Evolutionary conservation across 148 eudicot species (phyloP).

Genomic region (Selenicereus undatus): DNA sequence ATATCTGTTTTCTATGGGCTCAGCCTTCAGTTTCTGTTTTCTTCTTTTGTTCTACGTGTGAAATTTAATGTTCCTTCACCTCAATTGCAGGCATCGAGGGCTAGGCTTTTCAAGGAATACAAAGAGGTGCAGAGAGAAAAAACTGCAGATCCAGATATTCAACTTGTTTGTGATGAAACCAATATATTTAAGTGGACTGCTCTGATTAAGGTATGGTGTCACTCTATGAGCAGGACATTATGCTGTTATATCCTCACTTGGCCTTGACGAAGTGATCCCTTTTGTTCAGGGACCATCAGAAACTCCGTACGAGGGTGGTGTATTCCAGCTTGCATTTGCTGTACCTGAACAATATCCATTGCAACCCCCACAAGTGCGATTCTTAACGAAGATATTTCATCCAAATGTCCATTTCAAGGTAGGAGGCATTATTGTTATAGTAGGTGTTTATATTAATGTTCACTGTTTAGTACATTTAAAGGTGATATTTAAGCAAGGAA

Average conservation of each 20-base stretch:
- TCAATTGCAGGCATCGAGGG: constrained; percentile 69
- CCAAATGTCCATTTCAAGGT: constrained; percentile 99
- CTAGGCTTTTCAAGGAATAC: constrained; percentile 95
- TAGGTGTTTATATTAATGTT: neutral
- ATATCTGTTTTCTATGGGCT: neutral
- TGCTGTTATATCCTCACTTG: neutral
- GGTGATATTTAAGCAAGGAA: neutral
- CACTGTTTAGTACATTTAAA: neutral
- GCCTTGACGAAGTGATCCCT: neutral
- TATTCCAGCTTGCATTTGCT: constrained; percentile 97
- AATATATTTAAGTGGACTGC: constrained; percentile 74
- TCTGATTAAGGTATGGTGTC: constrained; percentile 42
- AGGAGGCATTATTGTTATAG: neutral
- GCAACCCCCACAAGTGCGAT: constrained; percentile 99
- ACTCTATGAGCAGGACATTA: neutral
- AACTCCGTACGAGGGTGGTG: constrained; percentile 93
- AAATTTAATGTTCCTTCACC: neutral
- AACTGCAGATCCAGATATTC: constrained; percentile 93
- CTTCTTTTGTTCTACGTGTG: neutral
- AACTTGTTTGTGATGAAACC: constrained; percentile 55
- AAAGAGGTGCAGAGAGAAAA: constrained; percentile 90
- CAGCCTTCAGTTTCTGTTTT: neutral
- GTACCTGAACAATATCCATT: constrained; percentile 96
- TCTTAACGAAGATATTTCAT: constrained; percentile 94
- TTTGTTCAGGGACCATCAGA: constrained; percentile 79